Evolutionary conservation across 2,329 filamentous ascomycete genomes (phyloP).

Genomic region (Epichloe scottii): DNA sequence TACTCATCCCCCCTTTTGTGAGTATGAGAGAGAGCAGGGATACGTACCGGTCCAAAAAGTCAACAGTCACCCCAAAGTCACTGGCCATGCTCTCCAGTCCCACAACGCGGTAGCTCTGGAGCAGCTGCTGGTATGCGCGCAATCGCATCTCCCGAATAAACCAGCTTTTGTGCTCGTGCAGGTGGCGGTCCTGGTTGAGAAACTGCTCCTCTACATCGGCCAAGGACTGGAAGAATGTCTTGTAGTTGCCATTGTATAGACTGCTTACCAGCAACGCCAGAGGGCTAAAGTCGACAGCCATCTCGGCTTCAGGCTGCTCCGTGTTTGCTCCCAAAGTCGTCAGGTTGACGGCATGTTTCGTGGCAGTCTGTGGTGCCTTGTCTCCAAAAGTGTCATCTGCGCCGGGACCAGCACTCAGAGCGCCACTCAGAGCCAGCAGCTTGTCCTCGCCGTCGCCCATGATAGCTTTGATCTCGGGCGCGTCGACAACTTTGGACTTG

Average conservation of each 20-base stretch:
- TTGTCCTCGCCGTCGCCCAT: slow-evolving; percentile 84
- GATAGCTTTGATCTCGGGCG: slow-evolving; percentile 95
- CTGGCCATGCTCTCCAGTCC: slow-evolving; percentile 95
- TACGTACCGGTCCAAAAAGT: slow-evolving; percentile 83
- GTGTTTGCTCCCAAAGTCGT: slow-evolving; percentile 64
- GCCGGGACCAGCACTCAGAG: slow-evolving; percentile 67
- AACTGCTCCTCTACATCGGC: slow-evolving; percentile 88
- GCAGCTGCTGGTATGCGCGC: slow-evolving; percentile 87
- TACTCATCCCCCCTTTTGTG: neutral
- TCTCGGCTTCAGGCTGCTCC: slow-evolving; percentile 66
- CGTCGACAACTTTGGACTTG: slow-evolving; percentile 97
- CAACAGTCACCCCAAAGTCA: slow-evolving; percentile 92
- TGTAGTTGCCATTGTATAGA: slow-evolving; percentile 88
- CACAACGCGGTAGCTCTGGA: slow-evolving; percentile 95
- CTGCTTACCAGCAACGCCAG: slow-evolving; percentile 81
- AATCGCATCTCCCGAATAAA: slow-evolving; percentile 98
- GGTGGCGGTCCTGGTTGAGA: slow-evolving; percentile 84
- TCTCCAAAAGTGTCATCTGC: slow-evolving; percentile 65
- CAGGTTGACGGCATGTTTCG: slow-evolving; percentile 69
- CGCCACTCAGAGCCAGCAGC: slow-evolving; percentile 67
- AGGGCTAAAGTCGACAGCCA: slow-evolving; percentile 76
- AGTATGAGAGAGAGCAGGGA: neutral
- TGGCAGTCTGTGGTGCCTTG: slow-evolving; percentile 35
- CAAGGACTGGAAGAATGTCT: slow-evolving; percentile 81
- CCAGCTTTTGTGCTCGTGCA: slow-evolving; percentile 93